Evolutionary conservation across 495 filamentous ascomycete genomes (phyloP), one percentile per base, ranked within the genome.

Genomic region (Penicillium canescens): DNA sequence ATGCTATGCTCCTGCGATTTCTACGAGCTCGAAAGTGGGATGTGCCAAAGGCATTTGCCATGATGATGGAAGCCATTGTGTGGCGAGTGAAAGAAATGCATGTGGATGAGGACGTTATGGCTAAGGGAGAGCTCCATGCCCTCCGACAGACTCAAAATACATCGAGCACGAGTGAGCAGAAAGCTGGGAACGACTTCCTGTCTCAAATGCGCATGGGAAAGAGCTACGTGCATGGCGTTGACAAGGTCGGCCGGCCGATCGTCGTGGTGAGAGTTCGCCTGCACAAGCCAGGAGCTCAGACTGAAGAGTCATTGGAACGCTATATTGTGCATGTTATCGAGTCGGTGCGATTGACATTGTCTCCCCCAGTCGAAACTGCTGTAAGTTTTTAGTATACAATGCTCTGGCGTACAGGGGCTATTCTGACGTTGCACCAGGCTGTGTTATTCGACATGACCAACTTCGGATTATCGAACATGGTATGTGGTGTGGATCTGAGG

Each of bases 281-380:
- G 49, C 93, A 98, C 68, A 85, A 76, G 57, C 84, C 86, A 39
- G 90, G 89, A n/a, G 91, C 94, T 56, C 92, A 97, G 74, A 87
- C 75, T 39, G 91, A 96, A 63, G 78, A 84, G 60, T 85, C 82
- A 43, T 65, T 97, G 36, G 92, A 97, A 62, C 73, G 85, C 50
- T 97, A 86, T 66, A 97, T 95, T 4, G 89, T 98, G 23, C 95
- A 93, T 69, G 78, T 88, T 6, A 97, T 98, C 61, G 94, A 98
- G 72, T 91, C 89, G 13, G 90, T 89, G 23, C 79, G 92, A 40
- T 77, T 96, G 68, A 72, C 95, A 60, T 70, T 97, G 42, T 68
- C 75, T 36, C 78, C 82, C 34, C 89, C 87, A 2, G 81, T 94
- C 18, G 94, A 98, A 65, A 96, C 92, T 49, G 89, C 90, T 43